Percentiles rank a stretch among this genome's conserved stretches.
Evolutionary conservation across 2,329 filamentous ascomycete species (phyloP).

Genomic region (Akanthomyces lecanii): DNA sequence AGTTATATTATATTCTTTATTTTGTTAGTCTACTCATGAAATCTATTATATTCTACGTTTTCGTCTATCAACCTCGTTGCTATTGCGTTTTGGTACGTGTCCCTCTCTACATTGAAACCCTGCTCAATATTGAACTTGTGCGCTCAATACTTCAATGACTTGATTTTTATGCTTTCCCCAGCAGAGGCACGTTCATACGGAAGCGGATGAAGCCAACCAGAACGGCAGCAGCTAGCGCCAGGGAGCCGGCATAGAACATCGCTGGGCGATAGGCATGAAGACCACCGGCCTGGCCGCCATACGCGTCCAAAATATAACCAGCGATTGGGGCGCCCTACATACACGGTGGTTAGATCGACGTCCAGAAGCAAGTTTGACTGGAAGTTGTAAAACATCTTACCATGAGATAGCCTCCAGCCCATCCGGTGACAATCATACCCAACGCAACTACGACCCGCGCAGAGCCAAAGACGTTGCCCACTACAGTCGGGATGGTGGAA

Average conservation of each 20-base stretch:
- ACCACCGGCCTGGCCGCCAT: slow-evolving; percentile 46
- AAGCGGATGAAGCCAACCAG: slow-evolving; percentile 42
- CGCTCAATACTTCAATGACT: neutral
- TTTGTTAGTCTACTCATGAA: neutral
- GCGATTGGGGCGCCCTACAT: slow-evolving; percentile 53
- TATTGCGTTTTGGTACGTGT: neutral
- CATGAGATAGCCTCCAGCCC: slow-evolving; percentile 58
- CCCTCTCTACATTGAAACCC: too few relatives aligned
- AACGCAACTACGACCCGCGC: slow-evolving; percentile 52
- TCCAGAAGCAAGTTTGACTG: neutral
- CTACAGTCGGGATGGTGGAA: slow-evolving; percentile 55
- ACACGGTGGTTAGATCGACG: slow-evolving; percentile 8
- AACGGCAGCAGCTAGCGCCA: slow-evolving; percentile 42
- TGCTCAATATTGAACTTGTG: neutral
- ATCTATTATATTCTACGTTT: neutral
- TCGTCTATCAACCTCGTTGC: neutral
- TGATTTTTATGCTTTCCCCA: slow-evolving; percentile 24
- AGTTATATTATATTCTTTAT: neutral
- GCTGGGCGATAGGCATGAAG: slow-evolving; percentile 54
- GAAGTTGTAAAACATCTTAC: slow-evolving; percentile 31
- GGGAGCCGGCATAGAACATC: slow-evolving; percentile 57
- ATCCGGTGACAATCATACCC: slow-evolving; percentile 59
- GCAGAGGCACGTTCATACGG: slow-evolving; percentile 34
- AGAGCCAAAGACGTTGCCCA: slow-evolving; percentile 55
- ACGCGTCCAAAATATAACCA: slow-evolving; percentile 53